These are phyloP conservation scores for Coelastrella sp. DNA, from an alignment of 139 green algal genomes.

Conservation along the genomic window DNA sequence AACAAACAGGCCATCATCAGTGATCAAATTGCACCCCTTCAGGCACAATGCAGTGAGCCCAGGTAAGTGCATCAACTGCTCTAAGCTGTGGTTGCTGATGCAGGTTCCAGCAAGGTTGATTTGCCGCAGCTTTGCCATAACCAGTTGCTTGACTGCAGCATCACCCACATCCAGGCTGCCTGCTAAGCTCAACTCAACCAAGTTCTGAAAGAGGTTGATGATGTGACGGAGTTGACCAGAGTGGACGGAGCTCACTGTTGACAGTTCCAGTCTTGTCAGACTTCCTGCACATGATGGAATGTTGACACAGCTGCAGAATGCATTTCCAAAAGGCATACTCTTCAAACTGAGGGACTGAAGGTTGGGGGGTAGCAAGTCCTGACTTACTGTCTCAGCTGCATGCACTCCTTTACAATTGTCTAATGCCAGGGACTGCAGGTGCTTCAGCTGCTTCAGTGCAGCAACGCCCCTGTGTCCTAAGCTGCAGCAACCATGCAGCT, in stretches of 20 bases:
- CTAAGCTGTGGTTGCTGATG: not conserved
- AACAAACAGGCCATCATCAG: conserved; percentile 5
- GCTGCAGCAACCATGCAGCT: conserved; percentile 27
- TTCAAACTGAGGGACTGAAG: not conserved
- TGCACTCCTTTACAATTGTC: conserved; percentile 29
- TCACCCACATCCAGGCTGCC: conserved; percentile 3
- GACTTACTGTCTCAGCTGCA: not conserved
- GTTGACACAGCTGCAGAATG: conserved; percentile 32
- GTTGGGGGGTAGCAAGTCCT: conserved; percentile 30
- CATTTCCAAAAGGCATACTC: conserved; percentile 29
- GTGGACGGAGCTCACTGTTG: not conserved
- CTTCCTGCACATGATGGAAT: not conserved
- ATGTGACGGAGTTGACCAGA: conserved; percentile 12
- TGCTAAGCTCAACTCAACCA: conserved; percentile 31
- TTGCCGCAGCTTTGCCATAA: conserved; percentile 15
- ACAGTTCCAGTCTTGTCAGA: conserved; percentile 15
- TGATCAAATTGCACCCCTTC: conserved; percentile 23
- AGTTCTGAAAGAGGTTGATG: conserved; percentile 19
- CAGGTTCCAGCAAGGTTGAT: conserved; percentile 10
- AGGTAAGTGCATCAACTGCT: conserved; percentile 14
- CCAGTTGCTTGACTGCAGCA: conserved; percentile 2
- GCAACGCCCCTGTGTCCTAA: not conserved
- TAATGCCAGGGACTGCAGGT: conserved; percentile 20
- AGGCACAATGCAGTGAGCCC: not conserved
- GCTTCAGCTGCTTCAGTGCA: conserved; percentile 19